Evolutionary conservation across 2,329 filamentous ascomycete genomes (phyloP).

Genomic region (Immersiporthe knoxdaviesiana): DNA sequence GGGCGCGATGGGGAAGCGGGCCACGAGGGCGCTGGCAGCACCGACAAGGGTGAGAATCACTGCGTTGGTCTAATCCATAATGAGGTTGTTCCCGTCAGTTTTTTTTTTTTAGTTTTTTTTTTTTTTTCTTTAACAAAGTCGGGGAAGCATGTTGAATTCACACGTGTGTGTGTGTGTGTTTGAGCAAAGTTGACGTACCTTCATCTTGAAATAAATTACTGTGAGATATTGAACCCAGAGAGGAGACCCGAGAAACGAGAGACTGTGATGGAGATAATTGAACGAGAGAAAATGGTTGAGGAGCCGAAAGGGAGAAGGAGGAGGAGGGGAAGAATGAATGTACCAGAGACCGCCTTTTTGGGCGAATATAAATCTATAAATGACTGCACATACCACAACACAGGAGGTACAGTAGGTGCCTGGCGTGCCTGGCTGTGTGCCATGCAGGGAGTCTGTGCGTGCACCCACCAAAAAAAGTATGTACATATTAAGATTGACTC

Average conservation of each 20-base stretch:
- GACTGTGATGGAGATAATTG: constrained; percentile 5
- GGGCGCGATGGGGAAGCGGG: constrained; percentile 8
- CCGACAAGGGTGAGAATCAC: constrained; percentile 24
- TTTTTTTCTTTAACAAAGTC: not conserved
- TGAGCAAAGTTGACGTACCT: constrained; percentile 10
- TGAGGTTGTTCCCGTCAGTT: not conserved
- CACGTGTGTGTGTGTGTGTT: too few relatives aligned
- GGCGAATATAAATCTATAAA: not conserved
- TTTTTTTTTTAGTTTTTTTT: not conserved
- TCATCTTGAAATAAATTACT: constrained; percentile 15
- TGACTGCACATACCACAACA: not conserved
- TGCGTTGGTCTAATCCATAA: constrained; percentile 18
- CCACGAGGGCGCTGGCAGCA: constrained; percentile 29
- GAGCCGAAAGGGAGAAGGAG: not conserved
- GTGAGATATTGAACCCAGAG: not conserved
- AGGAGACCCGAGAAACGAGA: constrained; percentile 10
- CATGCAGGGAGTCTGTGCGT: not conserved
- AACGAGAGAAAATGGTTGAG: constrained; percentile 3
- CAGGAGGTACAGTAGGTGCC: too few relatives aligned
- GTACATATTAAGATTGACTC: constrained; percentile 5
- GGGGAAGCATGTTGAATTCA: not conserved
- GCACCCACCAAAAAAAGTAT: not conserved
- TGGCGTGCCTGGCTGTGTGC: not conserved
- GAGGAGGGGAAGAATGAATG: not conserved
- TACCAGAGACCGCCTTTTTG: constrained; percentile 1